Conservation (phyloP, 495 filamentous ascomycete species). For the Trichoderma orchidacearum region DNA sequence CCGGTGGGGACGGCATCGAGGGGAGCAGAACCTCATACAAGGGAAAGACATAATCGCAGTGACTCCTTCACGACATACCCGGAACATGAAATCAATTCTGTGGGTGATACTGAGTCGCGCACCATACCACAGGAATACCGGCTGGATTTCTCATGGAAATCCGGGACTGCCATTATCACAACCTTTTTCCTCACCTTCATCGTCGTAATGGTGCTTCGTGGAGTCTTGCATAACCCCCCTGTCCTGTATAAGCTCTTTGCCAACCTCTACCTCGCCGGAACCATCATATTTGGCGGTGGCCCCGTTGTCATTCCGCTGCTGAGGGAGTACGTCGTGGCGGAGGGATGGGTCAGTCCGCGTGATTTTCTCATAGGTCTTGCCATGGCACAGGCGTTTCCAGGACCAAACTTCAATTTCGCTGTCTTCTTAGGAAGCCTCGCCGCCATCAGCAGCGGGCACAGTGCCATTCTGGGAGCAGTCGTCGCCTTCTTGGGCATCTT, state of each 20-base stretch:
- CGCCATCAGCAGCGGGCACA: slow-evolving; percentile 22
- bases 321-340: slow-evolving; percentile 64
- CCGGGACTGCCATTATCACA: slow-evolving; percentile 32
- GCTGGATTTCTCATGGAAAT: slow-evolving; percentile 29
- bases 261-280: slow-evolving; percentile 78
- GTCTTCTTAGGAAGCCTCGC: slow-evolving; percentile 59
- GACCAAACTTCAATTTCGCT: slow-evolving; percentile 82
- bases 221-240: slow-evolving; percentile 25
- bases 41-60: not conserved
- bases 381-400: slow-evolving; percentile 71
- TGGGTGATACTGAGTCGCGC: slow-evolving; percentile 17
- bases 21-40: not conserved
- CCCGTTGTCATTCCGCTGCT: slow-evolving; percentile 76
- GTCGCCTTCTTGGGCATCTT: slow-evolving; percentile 64
- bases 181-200: slow-evolving; percentile 48
- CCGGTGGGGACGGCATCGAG: not conserved
- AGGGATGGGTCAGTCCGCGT: slow-evolving; percentile 64
- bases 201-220: slow-evolving; percentile 44
- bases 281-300: slow-evolving; percentile 78
- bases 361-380: slow-evolving; percentile 78
- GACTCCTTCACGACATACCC: not conserved
- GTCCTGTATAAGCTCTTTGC: slow-evolving; percentile 53
- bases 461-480: slow-evolving; percentile 31
- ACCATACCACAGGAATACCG: slow-evolving; percentile 24
- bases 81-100: not conserved